Base-by-base conservation (phyloP, 129 eudicot species). In the Gnaphalium uliginosum region DNA sequence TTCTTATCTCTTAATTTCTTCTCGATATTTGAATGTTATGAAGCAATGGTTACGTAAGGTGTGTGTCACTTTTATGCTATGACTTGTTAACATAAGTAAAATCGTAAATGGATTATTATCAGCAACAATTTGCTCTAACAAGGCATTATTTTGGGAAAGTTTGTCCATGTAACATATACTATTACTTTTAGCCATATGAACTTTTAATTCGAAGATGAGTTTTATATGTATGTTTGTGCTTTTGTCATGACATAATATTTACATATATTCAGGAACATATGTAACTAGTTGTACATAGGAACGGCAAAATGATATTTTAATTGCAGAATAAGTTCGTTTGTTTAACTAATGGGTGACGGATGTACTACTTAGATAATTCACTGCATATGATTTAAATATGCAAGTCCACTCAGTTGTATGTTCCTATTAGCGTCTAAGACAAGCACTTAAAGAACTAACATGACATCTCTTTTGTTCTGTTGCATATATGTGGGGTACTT, bases 261-360 rank as follows among this genome's bases (percentile, higher is more conserved):
- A 70, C 63, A 51, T 29, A 46, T 48, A 70, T 71, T 53, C 46
- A n/a, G 56, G 72, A 26, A 71, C 32, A 17, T 71, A 25, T 29
- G 60, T 29, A 24, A 35, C 76, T 53, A 57, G 76, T 22, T 72
- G 54, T 21, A 32, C 23, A 23, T 7, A 57, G 11, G 66, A 56
- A 57, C 54, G 57, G 11, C 65, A 53, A 4, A 22, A 13, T 33
- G 24, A 73, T 73, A 23, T 23, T 39, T 66, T n/a, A 71, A 15
- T 24, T 62, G 46, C 67, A 73, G 83, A 81, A 84, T 77, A 81
- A 77, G 62, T 73, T 77, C 56, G 63, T 22, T 32, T 30, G 54
- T 46, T 39, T 63, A 68, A 73, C 37, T 63, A 59, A 43, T 53
- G 60, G 43, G 15, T 3, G 58, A 43, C 21, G 32, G 35, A 32